Conservation (phyloP, 495 filamentous ascomycete species). For the Annulohypoxylon nitens region DNA sequence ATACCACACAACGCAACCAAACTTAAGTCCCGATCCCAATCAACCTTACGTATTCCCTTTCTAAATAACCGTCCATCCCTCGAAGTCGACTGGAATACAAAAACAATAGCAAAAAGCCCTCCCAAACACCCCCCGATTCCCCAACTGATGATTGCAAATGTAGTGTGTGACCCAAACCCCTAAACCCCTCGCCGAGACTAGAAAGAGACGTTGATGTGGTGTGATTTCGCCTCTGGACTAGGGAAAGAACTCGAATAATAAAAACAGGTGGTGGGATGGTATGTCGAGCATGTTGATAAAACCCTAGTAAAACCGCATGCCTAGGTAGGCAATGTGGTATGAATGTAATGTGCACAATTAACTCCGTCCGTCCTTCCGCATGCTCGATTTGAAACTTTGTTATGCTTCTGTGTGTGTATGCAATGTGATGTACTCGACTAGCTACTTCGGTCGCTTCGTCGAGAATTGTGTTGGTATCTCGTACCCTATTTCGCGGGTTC, state of each 20-base stretch:
- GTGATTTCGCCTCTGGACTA: not conserved
- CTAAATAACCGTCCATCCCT: too few relatives aligned
- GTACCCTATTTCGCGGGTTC: slow-evolving; percentile 14
- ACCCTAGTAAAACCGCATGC: not conserved
- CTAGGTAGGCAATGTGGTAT: not conserved
- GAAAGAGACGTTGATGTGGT: not conserved
- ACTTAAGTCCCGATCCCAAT: slow-evolving; percentile 4
- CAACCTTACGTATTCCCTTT: too few relatives aligned
- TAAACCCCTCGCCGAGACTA: not conserved
- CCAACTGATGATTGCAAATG: slow-evolving; percentile 6
- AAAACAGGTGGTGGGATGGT: not conserved
- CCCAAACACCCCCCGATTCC: not conserved
- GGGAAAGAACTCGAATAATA: not conserved
- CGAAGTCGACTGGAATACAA: too few relatives aligned
- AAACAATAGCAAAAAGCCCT: too few relatives aligned
- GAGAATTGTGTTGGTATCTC: not conserved
- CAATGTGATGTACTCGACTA: not conserved
- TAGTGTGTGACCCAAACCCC: not conserved
- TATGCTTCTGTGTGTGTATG: slow-evolving; percentile 3
- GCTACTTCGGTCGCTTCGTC: not conserved
- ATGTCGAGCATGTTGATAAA: slow-evolving; percentile 2
- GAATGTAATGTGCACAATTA: slow-evolving; percentile 11
- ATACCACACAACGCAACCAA: not conserved
- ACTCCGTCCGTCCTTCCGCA: slow-evolving; percentile 15
- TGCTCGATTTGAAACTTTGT: not conserved